Base-by-base conservation (phyloP, 805 yeast species). In the Saturnispora diversa region DNA sequence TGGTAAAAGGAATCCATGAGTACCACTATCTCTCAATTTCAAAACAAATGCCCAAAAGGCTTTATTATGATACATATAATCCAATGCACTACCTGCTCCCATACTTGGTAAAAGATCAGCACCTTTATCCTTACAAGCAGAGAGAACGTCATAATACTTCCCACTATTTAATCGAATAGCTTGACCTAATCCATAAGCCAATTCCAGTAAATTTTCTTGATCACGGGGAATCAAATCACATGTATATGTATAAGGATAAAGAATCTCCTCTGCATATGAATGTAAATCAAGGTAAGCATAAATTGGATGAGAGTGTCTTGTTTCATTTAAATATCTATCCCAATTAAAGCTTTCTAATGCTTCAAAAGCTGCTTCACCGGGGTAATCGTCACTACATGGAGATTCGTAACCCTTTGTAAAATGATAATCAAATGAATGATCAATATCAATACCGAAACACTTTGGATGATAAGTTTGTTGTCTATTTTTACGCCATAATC, bases 401-500 rank as follows among this genome's bases (percentile, higher is more conserved):
- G 73, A 70, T 38, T 77, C 83, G 20, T 59, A 52, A 12, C 79
- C 72, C 37, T 65, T 62, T 3, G 74, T 68, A 80, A 87, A 84
- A 53, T 82, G 85, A 60, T 64, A 83, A 49, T 74, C 82, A 59
- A 78, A 84, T 1, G 94, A 80, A 54, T 81, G 94, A 55, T 85
- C 95, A 43, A 87, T 78, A 57, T 87, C 95, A 28, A 86, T 74
- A 8, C 97, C 97, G 35, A 70, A 65, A 58, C 97, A 87, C 31
- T 70, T 60, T 7, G 82, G 75, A 36, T 71, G 57, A 37, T 67
- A 72, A 0, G 92, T 80, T 39, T 75, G 74, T 60, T 87, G 96
- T 45, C 95, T 69, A 59, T 85, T 87, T 54, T 87, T 87, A 34
- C 92, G 66, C 97, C 97, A 87, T 44, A 87, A 63, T 42, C 97